Evolutionary conservation across 192 early-diverging fungal genomes (phyloP), one percentile per base, ranked within the genome.

Genomic region (Globomyces pollinis-pini): DNA sequence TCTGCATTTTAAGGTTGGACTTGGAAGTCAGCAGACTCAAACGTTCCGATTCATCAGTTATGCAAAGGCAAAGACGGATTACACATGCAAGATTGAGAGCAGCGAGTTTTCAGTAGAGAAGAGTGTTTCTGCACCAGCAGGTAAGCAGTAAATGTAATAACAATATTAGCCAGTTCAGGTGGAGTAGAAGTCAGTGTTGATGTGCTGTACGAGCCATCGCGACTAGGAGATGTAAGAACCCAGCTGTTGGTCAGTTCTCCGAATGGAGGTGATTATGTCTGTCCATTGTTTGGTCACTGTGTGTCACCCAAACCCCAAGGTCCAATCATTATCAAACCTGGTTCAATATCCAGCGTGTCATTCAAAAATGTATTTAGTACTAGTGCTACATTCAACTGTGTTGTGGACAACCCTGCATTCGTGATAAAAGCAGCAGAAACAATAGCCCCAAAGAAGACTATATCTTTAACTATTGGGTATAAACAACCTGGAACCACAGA

Each of bases 301-400:
- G 61, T 59, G 1, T 38, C 61, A 7, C 81, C 81, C 12, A 44
- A 67, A 57, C 81, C 81, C 3, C 81, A 84, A 58, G 81, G 81
- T 1, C 81, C 81, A 1, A 83, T 84, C 60, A 43, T 61, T 0
- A 64, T 84, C 34, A 81, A 77, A 60, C 15, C 73, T 12, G 81
- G 81, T 1, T 38, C 63, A 5, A 42, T 68, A 0, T 42, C 75
- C 1, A 34, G 66, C 2, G 52, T 84, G 7, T 56, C 73, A 4
- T 84, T 84, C 66, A 85, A 83, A 38, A 84, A 84, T 59, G 80
- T 84, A 13, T 81, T 80, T 56, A 67, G 57, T 15, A 35, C 47
- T 12, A 58, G 57, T 13, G 77, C 81, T 6, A 61, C 74, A 2
- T 84, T 83, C 50, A 69, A 21, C 47, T 73, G 72, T 49, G 61